phyloP scores from a whole-genome alignment of 352 stramenopile species.

The Pythium brachiatum region DNA sequence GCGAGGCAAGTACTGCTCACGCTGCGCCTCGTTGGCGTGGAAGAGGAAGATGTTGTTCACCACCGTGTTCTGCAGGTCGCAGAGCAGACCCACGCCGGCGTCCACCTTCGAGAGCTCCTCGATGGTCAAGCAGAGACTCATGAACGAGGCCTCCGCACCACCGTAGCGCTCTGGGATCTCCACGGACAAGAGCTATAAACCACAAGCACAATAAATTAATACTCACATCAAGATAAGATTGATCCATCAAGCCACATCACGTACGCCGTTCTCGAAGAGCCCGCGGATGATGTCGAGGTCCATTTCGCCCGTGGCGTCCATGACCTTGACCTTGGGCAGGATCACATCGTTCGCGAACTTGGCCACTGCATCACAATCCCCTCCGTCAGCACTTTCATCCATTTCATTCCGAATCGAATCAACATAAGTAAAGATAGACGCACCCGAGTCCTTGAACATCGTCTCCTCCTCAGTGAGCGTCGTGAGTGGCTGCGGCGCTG shows the following conservation, averaged over 20 bases:
- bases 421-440: too few relatives aligned
- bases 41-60: slow-evolving; percentile 92
- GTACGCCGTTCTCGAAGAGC: slow-evolving; percentile 91
- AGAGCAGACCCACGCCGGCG: slow-evolving; percentile 91
- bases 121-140: slow-evolving; percentile 93
- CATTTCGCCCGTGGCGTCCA: slow-evolving; percentile 92
- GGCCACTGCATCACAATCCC: slow-evolving; percentile 45
- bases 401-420: background rate
- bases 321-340: slow-evolving; percentile 85
- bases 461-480: slow-evolving; percentile 68
- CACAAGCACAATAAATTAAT: background rate
- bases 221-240: background rate
- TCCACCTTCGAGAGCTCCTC: slow-evolving; percentile 98
- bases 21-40: slow-evolving; percentile 74
- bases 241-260: slow-evolving; percentile 9
- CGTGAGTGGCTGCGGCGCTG: slow-evolving; percentile 40
- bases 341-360: slow-evolving; percentile 86
- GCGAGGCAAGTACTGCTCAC: slow-evolving; percentile 83
- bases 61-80: slow-evolving; percentile 94
- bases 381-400: background rate
- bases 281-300: slow-evolving; percentile 84
- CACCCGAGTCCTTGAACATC: slow-evolving; percentile 84
- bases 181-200: slow-evolving; percentile 88
- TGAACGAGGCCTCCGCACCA: slow-evolving; percentile 94
- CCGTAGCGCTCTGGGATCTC: slow-evolving; percentile 94